These are phyloP conservation scores for Trypanosoma brucei DNA, from an alignment of 208 protist species.

Conservation along the genomic window DNA sequence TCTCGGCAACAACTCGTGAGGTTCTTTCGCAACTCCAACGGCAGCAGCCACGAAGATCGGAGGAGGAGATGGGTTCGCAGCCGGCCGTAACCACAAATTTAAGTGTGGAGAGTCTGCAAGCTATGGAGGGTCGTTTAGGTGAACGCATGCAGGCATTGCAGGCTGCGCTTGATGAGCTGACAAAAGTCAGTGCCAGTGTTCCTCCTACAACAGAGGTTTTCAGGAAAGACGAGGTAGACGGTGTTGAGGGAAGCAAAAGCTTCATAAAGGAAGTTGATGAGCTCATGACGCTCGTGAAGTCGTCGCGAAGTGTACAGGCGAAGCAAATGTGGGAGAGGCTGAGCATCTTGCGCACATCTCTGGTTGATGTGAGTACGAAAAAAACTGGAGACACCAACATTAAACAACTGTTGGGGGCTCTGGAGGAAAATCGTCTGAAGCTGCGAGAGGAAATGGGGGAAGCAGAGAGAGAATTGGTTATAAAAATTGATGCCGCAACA, in stretches of 20 bases:
- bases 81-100: neutral
- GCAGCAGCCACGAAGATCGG: neutral
- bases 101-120: constrained; percentile 5
- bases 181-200: neutral
- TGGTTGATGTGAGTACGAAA: constrained; percentile 4
- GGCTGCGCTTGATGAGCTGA: constrained; percentile 9
- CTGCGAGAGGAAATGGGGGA: constrained; percentile 14
- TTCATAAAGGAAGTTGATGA: constrained; percentile 15
- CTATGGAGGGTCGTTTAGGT: constrained; percentile 15
- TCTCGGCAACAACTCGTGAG: constrained; percentile 12
- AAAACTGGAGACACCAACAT: neutral
- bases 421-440: constrained; percentile 17
- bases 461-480: constrained; percentile 14
- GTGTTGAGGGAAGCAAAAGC: constrained; percentile 18
- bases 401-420: constrained; percentile 5
- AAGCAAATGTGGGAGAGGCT: constrained; percentile 21
- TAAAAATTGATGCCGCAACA: constrained; percentile 4
- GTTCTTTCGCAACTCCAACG: constrained; percentile 13
- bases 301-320: constrained; percentile 7
- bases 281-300: constrained; percentile 10
- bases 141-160: constrained; percentile 11
- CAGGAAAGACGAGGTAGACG: neutral
- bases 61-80: neutral
- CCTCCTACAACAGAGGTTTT: neutral
- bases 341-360: constrained; percentile 8